Evolutionary conservation across 768 basidiomycete species (phyloP), one percentile per base, ranked within the genome.

Genomic region (Leccinum rimulosum): DNA sequence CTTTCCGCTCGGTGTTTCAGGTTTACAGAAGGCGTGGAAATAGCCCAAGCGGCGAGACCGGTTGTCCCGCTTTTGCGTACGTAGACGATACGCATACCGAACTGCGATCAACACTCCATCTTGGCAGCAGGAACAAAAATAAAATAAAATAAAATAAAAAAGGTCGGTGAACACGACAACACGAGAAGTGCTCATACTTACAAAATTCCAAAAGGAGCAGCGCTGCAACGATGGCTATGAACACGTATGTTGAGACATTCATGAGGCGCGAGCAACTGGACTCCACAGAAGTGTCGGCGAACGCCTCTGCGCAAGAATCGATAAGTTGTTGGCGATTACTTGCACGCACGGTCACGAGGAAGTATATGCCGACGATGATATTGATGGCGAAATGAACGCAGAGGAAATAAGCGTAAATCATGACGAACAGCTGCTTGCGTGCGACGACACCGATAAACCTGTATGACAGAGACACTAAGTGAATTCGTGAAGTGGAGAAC

Each of bases 401-500:
- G 67, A 84, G 73, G 68, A 82, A 80, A 68, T 82, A 81, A 10
- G 81, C 74, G 64, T 86, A 86, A 51, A 78, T 76, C 65, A 77
- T 79, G 52, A 84, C 77, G 64, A 89, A 85, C 2, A 75, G 65
- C 71, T 84, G 84, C 65, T 87, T 87, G 66, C 82, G 81, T 43
- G 83, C 81, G 55, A 87, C 75, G 1, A 79, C 80, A n/a, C 87
- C 87, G 33, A 85, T 77, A 55, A 89, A 80, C 19, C 87, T 88
- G 66, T 47, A 45, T 33, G 40, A 60, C 55, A 12, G 43, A 11
- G 48, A 28, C 38, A 57, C 31, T 58, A 12, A 61, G 56, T 19
- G 50, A 8, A 15, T 25, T 47, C 11, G 50, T 22, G 50, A 33
- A 6, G 6, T n/a, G 15, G n/a, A 11, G 53, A 22, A 53, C 25